Evolutionary conservation across 1,284 basidiomycete species (phyloP), one percentile per base, ranked within the genome.

Genomic region (Volvariella volvacea): DNA sequence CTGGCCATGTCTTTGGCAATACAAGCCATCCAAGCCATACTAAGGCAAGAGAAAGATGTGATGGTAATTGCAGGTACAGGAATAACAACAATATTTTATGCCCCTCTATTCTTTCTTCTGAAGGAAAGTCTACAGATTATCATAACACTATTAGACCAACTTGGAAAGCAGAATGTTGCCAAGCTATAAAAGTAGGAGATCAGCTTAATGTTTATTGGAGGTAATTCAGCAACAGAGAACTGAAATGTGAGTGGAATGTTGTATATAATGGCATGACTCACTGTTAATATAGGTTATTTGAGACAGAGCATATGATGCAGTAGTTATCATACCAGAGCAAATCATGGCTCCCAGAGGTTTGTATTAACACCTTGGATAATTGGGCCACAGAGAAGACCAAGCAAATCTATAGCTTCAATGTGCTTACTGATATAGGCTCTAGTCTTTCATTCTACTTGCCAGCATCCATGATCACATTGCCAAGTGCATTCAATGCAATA

Each of bases 251-350:
- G 30, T 9, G 9, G 9, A 9, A 31, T 31, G 9, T 9, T n/a
- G n/a, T 31, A 9, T n/a, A n/a, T n/a, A n/a, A n/a, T n/a, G n/a
- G 10, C 30, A 31, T 7, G 20, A 14, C 10, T 21, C 6, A 28
- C 8, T 9, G 16, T 30, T n/a, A 12, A n/a, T n/a, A 9, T 21
- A 62, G 60, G 57, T 51, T n/a, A 58, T 62, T 28, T 45, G 42
- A 45, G 22, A 43, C 21, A 16, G 41, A 7, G 19, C 38, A 8
- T 52, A 47, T 33, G 42, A 45, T n/a, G 49, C 32, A 2, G 34
- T 49, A 7, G 16, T 52, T 10, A 45, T 49, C 12, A 49, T 22
- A n/a, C 49, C 49, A 0, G 49, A 50, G 41, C 49, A 50, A 15
- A 17, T 52, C 15, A 49, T 50, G 45, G n/a, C n/a, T n/a, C n/a